Base-by-base conservation (phyloP, 2,329 filamentous ascomycete genomes). In the Fusarium floridanum region DNA sequence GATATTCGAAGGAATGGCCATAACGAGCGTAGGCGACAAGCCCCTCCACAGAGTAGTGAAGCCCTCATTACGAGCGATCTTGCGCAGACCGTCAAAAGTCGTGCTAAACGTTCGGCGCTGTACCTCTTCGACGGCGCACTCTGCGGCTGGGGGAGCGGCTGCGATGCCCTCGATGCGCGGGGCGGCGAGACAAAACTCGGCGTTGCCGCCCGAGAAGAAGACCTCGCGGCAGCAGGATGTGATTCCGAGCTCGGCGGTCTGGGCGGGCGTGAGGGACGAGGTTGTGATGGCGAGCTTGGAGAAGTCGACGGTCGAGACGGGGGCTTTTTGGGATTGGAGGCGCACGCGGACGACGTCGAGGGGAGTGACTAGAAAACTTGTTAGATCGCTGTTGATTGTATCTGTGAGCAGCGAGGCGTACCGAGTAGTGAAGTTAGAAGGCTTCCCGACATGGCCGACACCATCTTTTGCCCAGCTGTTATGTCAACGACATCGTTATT, bases 261-360 rank as follows among this genome's bases (percentile, higher is more conserved):
- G 94, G 59, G 97, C 89, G 74, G 92, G 90, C 72, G 91, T 91
- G 76, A 92, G 81, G 80, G 90, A 91, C 76, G 88, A 81, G 77
- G 88, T 84, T 77, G 89, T 83, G 80, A 91, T 76, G 78, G 89
- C 82, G 81, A 92, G 82, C 83, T 87, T 86, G 80, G 89, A 85
- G 76, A 90, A 86, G 78, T 89, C 85, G 80, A 88, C 84, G 74
- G 86, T 82, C 77, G 89, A 85, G 67, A 83, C 80, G 71, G 88
- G 83, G 64, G 84, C 66, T 83, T 80, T 87, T 80, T 98, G 96
- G 2, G 97, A 96, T 84, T 99, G 97, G 64, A 98, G 88, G 72
- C 97, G 95, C 56, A 99, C 95, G 72, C 97, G 94, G 71, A 99
- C 97, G 72, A 99, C 97, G 81, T 99, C 97, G 62, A 99, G 92